A percentile compares a stretch with the other conserved stretches of the same genome.
Conservation (phyloP, 2,329 filamentous ascomycete species). For the Colletotrichum eleusines region DNA sequence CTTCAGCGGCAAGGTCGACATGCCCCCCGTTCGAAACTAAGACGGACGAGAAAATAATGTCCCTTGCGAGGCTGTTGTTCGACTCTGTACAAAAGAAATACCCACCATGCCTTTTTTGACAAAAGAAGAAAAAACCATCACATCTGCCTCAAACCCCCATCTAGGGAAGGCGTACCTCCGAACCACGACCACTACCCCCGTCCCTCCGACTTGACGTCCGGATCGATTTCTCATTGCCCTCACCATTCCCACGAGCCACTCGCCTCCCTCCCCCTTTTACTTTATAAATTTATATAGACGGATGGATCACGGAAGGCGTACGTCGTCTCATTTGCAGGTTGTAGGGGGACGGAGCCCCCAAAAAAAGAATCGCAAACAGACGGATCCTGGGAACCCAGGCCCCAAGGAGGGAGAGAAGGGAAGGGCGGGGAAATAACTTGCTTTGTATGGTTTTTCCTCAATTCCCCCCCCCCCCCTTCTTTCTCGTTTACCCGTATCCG, state of each 20-base stretch:
- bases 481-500: constrained; percentile 31
- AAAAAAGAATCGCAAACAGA: background rate
- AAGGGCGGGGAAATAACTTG: background rate
- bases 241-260: constrained; percentile 21
- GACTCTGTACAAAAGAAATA: constrained; percentile 34
- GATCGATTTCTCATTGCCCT: constrained; percentile 36
- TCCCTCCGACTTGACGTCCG: constrained; percentile 39
- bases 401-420: background rate
- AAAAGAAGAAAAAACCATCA: constrained; percentile 18
- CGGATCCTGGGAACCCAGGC: constrained; percentile 26
- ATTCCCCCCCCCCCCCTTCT: too few species aligned
- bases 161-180: background rate
- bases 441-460: constrained; percentile 15
- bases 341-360: background rate
- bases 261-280: constrained; percentile 22
- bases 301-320: constrained; percentile 29
- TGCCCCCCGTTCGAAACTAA: constrained; percentile 37
- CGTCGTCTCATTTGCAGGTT: constrained; percentile 8
- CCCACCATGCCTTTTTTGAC: too few species aligned
- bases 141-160: constrained; percentile 3
- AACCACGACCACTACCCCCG: constrained; percentile 10
- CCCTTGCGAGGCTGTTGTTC: background rate
- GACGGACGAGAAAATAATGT: background rate
- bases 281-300: constrained; percentile 25
- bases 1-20: constrained; percentile 36